Evolutionary conservation across 495 filamentous ascomycete genomes (phyloP).

Genomic region (Xylaria venustula): DNA sequence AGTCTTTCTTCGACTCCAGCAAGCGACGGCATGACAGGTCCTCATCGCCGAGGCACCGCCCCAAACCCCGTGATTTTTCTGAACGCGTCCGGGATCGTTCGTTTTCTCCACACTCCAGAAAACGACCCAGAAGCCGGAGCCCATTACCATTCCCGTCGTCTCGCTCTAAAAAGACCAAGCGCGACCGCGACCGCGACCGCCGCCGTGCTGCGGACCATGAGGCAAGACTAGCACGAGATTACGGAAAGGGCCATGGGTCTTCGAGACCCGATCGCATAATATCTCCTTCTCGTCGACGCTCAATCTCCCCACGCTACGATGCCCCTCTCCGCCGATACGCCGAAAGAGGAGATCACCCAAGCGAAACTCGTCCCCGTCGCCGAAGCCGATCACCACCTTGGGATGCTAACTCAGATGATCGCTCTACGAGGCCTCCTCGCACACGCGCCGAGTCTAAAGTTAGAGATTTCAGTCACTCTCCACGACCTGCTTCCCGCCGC

Average conservation of each 20-base stretch:
- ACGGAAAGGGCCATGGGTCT: conserved; percentile 16
- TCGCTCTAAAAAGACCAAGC: conserved; percentile 28
- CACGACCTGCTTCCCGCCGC: conserved; percentile 23
- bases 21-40: conserved; percentile 24
- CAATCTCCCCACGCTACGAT: conserved; percentile 24
- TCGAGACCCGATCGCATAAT: conserved; percentile 2
- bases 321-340: conserved; percentile 18
- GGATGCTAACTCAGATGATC: conserved; percentile 21
- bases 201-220: conserved; percentile 26
- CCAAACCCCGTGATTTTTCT: conserved; percentile 18
- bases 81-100: conserved; percentile 25
- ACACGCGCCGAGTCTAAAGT: conserved; percentile 20
- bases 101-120: conserved; percentile 30
- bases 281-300: conserved; percentile 22
- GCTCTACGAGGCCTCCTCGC: conserved; percentile 9
- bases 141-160: conserved; percentile 24
- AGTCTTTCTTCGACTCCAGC: conserved; percentile 13
- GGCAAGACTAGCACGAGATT: conserved; percentile 22
- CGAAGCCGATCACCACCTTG: conserved; percentile 34
- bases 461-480: conserved; percentile 28
- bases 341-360: conserved; percentile 21
- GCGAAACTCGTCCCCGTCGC: conserved; percentile 17
- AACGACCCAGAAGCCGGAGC: conserved; percentile 28
- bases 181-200: conserved; percentile 30
- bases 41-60: conserved; percentile 26